Conservation (phyloP, 306 rosid genomes). For the Cucumis cinereus region DNA sequence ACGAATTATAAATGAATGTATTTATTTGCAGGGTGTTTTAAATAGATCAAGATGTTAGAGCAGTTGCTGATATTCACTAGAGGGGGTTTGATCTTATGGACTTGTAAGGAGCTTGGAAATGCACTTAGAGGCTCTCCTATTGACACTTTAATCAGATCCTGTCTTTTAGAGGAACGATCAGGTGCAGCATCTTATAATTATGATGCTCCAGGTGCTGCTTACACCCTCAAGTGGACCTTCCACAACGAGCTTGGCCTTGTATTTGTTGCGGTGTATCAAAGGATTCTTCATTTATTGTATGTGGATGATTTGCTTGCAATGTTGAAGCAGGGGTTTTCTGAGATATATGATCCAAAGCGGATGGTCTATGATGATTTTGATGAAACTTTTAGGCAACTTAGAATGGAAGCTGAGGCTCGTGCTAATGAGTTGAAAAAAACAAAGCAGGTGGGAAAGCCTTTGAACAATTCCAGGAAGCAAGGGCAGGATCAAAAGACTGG, state of each 20-base stretch:
- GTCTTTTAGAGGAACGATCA: slow-evolving; percentile 88
- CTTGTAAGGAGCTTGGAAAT: slow-evolving; percentile 70
- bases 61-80: slow-evolving; percentile 81
- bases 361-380: slow-evolving; percentile 56
- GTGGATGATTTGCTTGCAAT: slow-evolving; percentile 71
- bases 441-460: slow-evolving; percentile 42
- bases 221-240: slow-evolving; percentile 91
- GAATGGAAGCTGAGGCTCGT: slow-evolving; percentile 80
- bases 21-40: slow-evolving; percentile 25
- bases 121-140: slow-evolving; percentile 87
- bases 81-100: slow-evolving; percentile 92
- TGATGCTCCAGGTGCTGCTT: slow-evolving; percentile 73
- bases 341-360: slow-evolving; percentile 52
- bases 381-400: slow-evolving; percentile 68
- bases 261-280: slow-evolving; percentile 82
- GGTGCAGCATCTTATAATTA: slow-evolving; percentile 72
- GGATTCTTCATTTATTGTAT: slow-evolving; percentile 68
- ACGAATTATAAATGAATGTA: neutral
- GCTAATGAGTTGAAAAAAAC: slow-evolving; percentile 66
- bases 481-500: slow-evolving; percentile 54
- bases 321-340: slow-evolving; percentile 62
- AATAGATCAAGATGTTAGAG: slow-evolving; percentile 52
- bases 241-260: slow-evolving; percentile 85
- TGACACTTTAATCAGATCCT: slow-evolving; percentile 80
- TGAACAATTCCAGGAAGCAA: slow-evolving; percentile 44